Percentiles rank a stretch among this genome's conserved stretches.
phyloP scores from a whole-genome alignment of 1,139 yeast genomes.

The Ashbya aceris region DNA sequence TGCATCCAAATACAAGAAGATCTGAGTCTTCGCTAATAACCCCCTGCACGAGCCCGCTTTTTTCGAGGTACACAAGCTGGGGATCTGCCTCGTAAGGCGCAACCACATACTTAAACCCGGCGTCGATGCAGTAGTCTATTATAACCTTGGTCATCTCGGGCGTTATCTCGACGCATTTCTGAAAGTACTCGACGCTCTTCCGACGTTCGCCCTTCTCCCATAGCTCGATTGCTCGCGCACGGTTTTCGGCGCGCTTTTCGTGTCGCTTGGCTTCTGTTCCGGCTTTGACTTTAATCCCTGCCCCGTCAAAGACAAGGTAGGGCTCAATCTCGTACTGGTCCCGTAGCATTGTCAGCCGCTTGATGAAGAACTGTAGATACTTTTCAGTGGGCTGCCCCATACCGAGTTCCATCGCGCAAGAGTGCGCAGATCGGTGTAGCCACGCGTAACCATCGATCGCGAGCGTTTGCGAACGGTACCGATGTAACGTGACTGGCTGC shows the following conservation, averaged over 20 bases:
- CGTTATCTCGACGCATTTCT: slow-evolving; percentile 78
- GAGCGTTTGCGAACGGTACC: slow-evolving; percentile 63
- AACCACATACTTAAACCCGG: slow-evolving; percentile 62
- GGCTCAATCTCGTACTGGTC: slow-evolving; percentile 65
- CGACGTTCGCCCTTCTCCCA: slow-evolving; percentile 44
- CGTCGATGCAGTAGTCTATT: slow-evolving; percentile 59
- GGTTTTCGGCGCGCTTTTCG: slow-evolving; percentile 47
- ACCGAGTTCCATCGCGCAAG: slow-evolving; percentile 81
- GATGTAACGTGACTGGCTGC: slow-evolving; percentile 44
- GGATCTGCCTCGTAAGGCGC: slow-evolving; percentile 99
- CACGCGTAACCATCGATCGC: slow-evolving; percentile 96
- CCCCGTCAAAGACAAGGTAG: slow-evolving; percentile 91
- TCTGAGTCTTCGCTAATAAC: slow-evolving; percentile 94
- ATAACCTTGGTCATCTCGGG: slow-evolving; percentile 86
- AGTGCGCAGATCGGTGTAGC: slow-evolving; percentile 79
- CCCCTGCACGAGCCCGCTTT: slow-evolving; percentile 66
- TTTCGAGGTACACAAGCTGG: slow-evolving; percentile 86
- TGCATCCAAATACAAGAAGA: slow-evolving; percentile 79
- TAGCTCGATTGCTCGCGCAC: slow-evolving; percentile 43
- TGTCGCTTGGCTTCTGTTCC: slow-evolving; percentile 63
- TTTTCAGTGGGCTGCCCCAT: slow-evolving; percentile 59
- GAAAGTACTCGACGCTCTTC: slow-evolving; percentile 59
- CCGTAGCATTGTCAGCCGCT: slow-evolving; percentile 54
- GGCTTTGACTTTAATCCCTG: slow-evolving; percentile 68
- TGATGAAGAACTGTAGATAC: slow-evolving; percentile 50